Evolutionary conservation across 305 asterid genomes (phyloP), one percentile per base, ranked within the genome.

Genomic region (Rubia peregrina): DNA sequence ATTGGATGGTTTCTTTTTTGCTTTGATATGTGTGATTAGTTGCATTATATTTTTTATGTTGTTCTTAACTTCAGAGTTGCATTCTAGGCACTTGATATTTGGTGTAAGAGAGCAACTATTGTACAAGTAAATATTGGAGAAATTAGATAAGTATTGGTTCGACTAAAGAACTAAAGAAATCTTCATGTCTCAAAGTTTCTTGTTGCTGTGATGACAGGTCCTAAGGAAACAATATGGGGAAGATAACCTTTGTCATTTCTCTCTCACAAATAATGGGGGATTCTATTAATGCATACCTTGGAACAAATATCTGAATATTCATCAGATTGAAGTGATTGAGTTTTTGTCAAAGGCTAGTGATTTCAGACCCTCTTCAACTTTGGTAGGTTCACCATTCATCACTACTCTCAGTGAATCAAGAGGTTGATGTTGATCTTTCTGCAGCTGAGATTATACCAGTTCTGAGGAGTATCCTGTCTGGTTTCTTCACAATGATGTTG

Each of bases 221-320:
- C 78, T 26, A 74, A 41, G 40, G 70, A 74, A 19, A 74, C 74
- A 40, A 69, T 49, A 61, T 74, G 74, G 26, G 78, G 78, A 51
- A 69, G 59, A 48, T 69, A 74, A 51, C 70, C 70, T 51, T 62
- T 74, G 6, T 74, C 78, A 62, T 74, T 64, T 16, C 68, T 40
- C 59, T 51, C 61, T 22, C 74, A 65, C 74, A 74, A n/a, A 48
- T 55, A 74, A 21, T 67, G 71, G 6, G 97, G 96, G 74, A 89
- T 77, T 43, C 86, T 53, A 69, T 92, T 90, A 73, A 92, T 90
- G 73, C 83, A 83, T 24, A 88, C 87, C 68, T 84, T 88, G 13
- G 84, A 83, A 96, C 96, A 92, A 16, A 84, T 74, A 46, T 88
- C 79, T 1, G 82, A 88, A 14, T 62, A 85, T 26, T 91, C 95